Conservation (phyloP, 78 protist genomes). For the Chrysochromulina tobinii region DNA sequence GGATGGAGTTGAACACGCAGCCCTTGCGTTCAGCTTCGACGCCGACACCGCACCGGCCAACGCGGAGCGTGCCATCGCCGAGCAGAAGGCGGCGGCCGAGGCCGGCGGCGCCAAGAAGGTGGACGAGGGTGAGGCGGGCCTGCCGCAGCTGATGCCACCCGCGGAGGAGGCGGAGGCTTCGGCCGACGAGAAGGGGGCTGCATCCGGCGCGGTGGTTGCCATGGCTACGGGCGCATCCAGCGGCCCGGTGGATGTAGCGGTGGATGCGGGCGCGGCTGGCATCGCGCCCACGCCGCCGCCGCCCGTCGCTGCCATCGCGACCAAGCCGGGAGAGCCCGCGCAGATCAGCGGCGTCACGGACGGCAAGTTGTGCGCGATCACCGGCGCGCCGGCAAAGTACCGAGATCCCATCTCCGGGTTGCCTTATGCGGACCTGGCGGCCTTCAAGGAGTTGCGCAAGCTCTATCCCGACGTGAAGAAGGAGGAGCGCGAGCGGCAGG, state of each 20-base stretch:
- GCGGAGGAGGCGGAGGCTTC: too few species aligned
- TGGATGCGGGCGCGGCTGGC: background rate
- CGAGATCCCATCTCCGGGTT: slow-evolving; percentile 8
- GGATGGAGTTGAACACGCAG: background rate
- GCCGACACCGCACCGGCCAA: background rate
- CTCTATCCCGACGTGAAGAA: background rate
- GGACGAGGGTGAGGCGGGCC: too few species aligned
- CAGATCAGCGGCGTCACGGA: background rate
- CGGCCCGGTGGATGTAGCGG: too few species aligned
- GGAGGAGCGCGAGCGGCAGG: too few species aligned
- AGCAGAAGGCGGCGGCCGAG: background rate
- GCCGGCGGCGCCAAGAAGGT: too few species aligned
- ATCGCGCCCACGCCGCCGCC: background rate
- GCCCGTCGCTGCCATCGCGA: background rate
- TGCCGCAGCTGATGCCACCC: too few species aligned
- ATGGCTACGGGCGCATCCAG: too few species aligned
- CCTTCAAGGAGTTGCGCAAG: slow-evolving; percentile 32
- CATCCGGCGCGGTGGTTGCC: too few species aligned
- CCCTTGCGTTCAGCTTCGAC: background rate
- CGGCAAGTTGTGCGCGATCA: background rate
- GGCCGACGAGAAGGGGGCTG: too few species aligned
- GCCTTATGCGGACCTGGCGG: slow-evolving; percentile 20
- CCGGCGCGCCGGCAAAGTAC: slow-evolving; percentile 45
- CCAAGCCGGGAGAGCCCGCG: background rate
- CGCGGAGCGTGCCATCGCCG: background rate